These are phyloP conservation scores for Cladophialophora carrionii DNA, from an alignment of 2,329 filamentous ascomycete species.

Conservation along the genomic window DNA sequence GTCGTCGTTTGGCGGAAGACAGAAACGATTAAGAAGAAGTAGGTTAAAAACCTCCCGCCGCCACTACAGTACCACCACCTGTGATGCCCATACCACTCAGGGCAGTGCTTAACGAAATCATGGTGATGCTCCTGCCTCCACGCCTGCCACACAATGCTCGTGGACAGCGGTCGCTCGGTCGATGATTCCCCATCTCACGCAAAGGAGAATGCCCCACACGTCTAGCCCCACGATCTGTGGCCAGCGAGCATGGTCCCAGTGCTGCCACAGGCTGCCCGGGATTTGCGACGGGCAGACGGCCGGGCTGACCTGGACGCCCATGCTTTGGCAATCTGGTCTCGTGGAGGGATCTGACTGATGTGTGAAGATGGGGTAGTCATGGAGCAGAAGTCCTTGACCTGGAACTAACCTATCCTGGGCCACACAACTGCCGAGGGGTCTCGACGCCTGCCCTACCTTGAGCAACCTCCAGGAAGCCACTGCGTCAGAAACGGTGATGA, in stretches of 20 bases:
- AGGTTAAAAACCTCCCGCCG: not conserved
- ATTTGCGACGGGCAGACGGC: conserved; percentile 5
- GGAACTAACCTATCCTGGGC: conserved; percentile 13
- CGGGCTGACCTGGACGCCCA: not conserved
- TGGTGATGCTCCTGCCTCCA: conserved; percentile 19
- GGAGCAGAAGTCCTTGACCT: not conserved
- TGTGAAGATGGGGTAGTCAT: conserved; percentile 15
- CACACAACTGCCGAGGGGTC: conserved; percentile 18
- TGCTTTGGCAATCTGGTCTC: conserved; percentile 9
- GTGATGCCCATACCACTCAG: conserved; percentile 14
- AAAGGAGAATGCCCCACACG: conserved; percentile 25
- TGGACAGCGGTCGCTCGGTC: conserved; percentile 4
- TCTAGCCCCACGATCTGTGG: conserved; percentile 28
- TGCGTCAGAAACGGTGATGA: not conserved
- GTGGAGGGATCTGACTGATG: conserved; percentile 10
- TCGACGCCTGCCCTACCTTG: conserved; percentile 7
- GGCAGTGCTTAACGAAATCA: conserved; percentile 19
- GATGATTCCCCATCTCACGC: conserved; percentile 20
- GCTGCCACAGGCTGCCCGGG: conserved; percentile 10
- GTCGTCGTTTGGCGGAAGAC: conserved; percentile 6
- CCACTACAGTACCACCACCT: conserved; percentile 13
- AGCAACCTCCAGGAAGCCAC: not conserved
- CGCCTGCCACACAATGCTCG: conserved; percentile 15
- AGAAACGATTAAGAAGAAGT: conserved; percentile 20
- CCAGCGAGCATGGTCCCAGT: not conserved